Percentiles rank a stretch among this genome's conserved stretches.
Evolutionary conservation across 2,329 filamentous ascomycete genomes (phyloP).

Genomic region (Diaporthe eres): DNA sequence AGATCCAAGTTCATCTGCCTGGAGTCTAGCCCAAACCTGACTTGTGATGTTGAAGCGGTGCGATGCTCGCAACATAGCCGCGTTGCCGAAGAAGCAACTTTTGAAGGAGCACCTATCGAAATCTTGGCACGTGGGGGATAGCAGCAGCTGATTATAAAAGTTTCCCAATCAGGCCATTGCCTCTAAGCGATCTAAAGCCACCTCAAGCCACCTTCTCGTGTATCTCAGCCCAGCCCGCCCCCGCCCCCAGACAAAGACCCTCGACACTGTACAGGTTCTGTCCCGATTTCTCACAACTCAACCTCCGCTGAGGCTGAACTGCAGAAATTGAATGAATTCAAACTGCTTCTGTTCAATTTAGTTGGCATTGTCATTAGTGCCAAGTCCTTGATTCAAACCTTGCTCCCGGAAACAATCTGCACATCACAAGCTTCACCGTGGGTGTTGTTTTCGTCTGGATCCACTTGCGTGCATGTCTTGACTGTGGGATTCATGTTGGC

Average conservation of each 20-base stretch:
- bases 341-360: too few species aligned
- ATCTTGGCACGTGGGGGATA: background rate
- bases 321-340: too few species aligned
- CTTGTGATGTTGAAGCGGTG: background rate
- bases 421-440: too few species aligned
- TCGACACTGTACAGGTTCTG: background rate
- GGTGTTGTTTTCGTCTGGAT: too few species aligned
- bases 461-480: too few species aligned
- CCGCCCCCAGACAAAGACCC: background rate
- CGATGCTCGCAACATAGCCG: background rate
- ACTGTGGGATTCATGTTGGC: too few species aligned
- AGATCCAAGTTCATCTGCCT: background rate
- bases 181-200: background rate
- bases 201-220: background rate
- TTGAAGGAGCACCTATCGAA: background rate
- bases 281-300: background rate
- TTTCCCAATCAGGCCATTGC: background rate
- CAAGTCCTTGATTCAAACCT: too few species aligned
- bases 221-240: background rate
- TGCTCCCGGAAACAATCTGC: too few species aligned
- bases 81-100: background rate
- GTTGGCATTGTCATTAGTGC: too few species aligned
- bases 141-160: slow-evolving; percentile 38
- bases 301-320: too few species aligned
- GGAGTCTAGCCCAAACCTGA: background rate